Evolutionary conservation across 2,329 filamentous ascomycete species (phyloP), one percentile per base, ranked within the genome.

Genomic region (Diaporthe sp.): DNA sequence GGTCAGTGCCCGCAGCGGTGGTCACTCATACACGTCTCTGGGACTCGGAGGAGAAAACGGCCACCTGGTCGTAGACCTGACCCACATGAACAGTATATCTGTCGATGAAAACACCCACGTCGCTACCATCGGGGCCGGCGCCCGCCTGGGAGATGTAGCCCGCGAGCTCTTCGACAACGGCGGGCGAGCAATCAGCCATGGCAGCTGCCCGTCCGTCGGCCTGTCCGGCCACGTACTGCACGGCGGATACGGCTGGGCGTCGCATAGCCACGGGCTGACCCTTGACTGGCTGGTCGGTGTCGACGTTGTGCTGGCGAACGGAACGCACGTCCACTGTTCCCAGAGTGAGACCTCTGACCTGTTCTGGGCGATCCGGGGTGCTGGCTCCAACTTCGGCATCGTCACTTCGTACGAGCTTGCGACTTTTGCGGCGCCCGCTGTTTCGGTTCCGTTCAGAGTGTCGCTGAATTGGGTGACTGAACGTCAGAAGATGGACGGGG

Each of bases 11-110:
- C 87, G 87, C 77, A 85, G 86, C 72, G 88, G 88, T 42, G 88
- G 88, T 5, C 88, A 90, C 79, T 88, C 85, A 4, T 90, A 90
- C 77, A 87, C 85, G 0, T 87, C 86, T 0, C 86, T 85, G 76
- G 87, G 86, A 5, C 84, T 87, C 0, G 87, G 87, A 42, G 88
- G 88, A 10, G 84, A 87, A 78, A 83, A 89, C 74, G 87, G 87
- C 4, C 84, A 85, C 57, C 81, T 89, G 78, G 84, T 87, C 10
- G 84, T 90, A 42, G 85, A 87, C 78, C 82, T 90, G 70, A 82
- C 87, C 77, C 80, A 83, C 25, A 84, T 89, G 77, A 85, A 87
- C 76, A 81, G 83, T 34, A 84, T 89, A 9, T 80, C 81, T 0
- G 77, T 89, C 17, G 84, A 89, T 74, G 78, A 81, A 9, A 77